A percentile compares a stretch with the other conserved stretches of the same genome.
Evolutionary conservation across 2,329 filamentous ascomycete genomes (phyloP).

Genomic region (Aspergillus aculeatinus): DNA sequence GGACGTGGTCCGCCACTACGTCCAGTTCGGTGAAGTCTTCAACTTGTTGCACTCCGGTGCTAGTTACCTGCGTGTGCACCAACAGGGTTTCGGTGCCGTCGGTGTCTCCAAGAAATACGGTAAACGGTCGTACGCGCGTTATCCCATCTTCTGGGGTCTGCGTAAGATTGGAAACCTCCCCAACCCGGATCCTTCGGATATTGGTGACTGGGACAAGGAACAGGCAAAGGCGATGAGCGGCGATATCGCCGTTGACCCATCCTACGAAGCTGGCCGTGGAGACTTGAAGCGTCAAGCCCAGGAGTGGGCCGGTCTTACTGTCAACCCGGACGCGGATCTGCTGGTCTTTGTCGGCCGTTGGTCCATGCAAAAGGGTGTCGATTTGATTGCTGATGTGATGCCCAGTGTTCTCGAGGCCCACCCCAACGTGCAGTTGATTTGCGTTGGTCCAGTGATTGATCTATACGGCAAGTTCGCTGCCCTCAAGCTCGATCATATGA

Average conservation of each 20-base stretch:
- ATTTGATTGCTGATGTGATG: slow-evolving; percentile 67
- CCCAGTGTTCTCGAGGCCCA: slow-evolving; percentile 63
- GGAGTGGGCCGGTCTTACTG: slow-evolving; percentile 63
- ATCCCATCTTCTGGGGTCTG: slow-evolving; percentile 67
- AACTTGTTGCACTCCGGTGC: slow-evolving; percentile 64
- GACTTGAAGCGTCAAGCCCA: slow-evolving; percentile 62
- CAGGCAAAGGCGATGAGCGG: slow-evolving; percentile 50
- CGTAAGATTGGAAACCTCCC: slow-evolving; percentile 62
- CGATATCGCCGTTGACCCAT: slow-evolving; percentile 53
- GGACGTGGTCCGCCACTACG: slow-evolving; percentile 58
- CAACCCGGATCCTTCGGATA: slow-evolving; percentile 63
- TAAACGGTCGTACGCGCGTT: slow-evolving; percentile 63
- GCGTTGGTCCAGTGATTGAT: slow-evolving; percentile 64
- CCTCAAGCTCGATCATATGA: slow-evolving; percentile 61
- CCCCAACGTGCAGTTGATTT: slow-evolving; percentile 60
- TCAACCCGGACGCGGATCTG: slow-evolving; percentile 60
- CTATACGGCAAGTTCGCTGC: slow-evolving; percentile 67
- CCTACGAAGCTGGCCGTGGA: slow-evolving; percentile 53
- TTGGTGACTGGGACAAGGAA: slow-evolving; percentile 56
- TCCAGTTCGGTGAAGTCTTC: slow-evolving; percentile 67
- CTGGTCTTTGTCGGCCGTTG: slow-evolving; percentile 68
- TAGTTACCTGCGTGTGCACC: slow-evolving; percentile 65
- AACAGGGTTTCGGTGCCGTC: slow-evolving; percentile 65
- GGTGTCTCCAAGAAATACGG: slow-evolving; percentile 68
- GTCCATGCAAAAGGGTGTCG: slow-evolving; percentile 67